Conservation (phyloP, 192 early-diverging fungal genomes). For the Coemansia sp. region DNA sequence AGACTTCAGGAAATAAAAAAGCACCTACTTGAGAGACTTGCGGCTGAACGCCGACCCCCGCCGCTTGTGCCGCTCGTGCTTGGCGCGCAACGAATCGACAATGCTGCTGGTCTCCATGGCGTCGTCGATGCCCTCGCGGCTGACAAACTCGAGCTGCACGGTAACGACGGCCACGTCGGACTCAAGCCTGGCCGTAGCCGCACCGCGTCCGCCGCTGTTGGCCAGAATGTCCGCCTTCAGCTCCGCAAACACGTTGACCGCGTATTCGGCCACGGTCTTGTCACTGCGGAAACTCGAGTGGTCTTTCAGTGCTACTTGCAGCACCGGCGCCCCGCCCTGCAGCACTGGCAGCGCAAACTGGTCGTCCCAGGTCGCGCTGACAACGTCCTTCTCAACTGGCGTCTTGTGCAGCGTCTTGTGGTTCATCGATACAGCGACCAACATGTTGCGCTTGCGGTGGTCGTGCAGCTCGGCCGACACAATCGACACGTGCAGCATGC, state of each 20-base stretch:
- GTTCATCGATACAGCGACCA: conserved; percentile 37
- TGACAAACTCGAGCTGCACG: conserved; percentile 21
- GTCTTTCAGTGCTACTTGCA: conserved; percentile 35
- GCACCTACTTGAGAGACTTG: conserved; percentile 40
- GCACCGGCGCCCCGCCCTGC: conserved; percentile 30
- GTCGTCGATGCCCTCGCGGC: conserved; percentile 16
- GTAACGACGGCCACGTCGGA: conserved; percentile 8
- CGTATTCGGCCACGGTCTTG: conserved; percentile 34
- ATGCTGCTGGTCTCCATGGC: conserved; percentile 24
- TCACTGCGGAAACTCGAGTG: conserved; percentile 51
- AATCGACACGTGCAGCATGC: conserved; percentile 24
- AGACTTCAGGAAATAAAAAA: no score
- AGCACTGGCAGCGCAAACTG: conserved; percentile 35
- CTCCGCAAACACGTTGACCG: conserved; percentile 24
- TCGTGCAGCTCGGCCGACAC: conserved; percentile 24
- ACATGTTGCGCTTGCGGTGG: conserved; percentile 31
- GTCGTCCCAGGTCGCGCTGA: conserved; percentile 23
- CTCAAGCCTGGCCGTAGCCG: conserved; percentile 4
- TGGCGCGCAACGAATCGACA: conserved; percentile 17
- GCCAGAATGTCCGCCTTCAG: conserved; percentile 29
- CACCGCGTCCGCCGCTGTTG: conserved; percentile 11
- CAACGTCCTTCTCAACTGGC: conserved; percentile 38
- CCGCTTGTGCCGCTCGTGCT: conserved; percentile 33
- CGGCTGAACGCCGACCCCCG: conserved; percentile 42
- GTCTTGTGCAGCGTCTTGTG: conserved; percentile 49